Evolutionary conservation across 164 flowering plant genomes (phyloP).

Genomic region (Annona squamosa): DNA sequence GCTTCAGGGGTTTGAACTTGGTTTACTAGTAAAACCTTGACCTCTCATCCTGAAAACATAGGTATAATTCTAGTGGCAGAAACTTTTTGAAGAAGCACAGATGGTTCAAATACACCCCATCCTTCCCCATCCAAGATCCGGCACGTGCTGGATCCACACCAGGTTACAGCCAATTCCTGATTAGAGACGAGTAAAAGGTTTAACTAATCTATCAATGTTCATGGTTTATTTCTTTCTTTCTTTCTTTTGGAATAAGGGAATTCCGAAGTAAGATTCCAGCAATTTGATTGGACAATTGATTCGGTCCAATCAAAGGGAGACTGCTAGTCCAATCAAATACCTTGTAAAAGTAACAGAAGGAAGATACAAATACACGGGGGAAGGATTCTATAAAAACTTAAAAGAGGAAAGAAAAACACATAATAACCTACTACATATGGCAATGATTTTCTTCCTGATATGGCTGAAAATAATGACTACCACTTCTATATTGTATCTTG

Average conservation of each 20-base stretch:
- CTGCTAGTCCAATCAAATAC: not conserved
- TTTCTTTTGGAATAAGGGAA: too few species aligned
- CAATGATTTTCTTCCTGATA: not conserved
- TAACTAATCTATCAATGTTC: too few species aligned
- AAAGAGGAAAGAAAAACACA: not conserved
- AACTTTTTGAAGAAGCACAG: not conserved
- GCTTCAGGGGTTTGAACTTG: not conserved
- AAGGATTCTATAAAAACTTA: too few species aligned
- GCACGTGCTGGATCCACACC: too few species aligned
- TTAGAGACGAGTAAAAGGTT: too few species aligned
- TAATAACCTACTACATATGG: not conserved
- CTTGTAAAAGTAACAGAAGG: not conserved
- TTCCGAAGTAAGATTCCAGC: not conserved
- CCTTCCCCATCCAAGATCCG: too few species aligned
- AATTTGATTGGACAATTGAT: not conserved
- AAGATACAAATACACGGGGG: not conserved
- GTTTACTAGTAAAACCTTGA: not conserved
- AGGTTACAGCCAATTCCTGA: too few species aligned
- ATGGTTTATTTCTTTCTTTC: too few species aligned
- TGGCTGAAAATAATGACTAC: not conserved
- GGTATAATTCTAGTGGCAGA: not conserved
- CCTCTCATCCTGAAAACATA: not conserved
- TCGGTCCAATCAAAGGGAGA: not conserved
- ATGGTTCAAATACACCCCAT: too few species aligned
- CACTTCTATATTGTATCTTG: not conserved